Evolutionary conservation across 768 basidiomycete genomes (phyloP), one percentile per base, ranked within the genome.

Genomic region (Xerocomellus dryophilus): DNA sequence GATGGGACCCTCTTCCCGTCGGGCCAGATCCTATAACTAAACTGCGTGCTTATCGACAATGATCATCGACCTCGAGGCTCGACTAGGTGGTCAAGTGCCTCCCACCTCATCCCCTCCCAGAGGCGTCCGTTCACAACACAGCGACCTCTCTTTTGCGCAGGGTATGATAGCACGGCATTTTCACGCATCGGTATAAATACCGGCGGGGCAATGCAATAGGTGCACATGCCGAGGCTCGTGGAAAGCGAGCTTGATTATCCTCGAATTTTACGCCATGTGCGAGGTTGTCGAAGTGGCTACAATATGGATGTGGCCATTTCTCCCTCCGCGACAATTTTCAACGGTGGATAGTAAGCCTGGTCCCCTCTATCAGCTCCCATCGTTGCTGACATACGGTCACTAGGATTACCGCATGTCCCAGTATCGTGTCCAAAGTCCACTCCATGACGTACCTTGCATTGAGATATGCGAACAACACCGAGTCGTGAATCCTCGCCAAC

Each of bases 281-380:
- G 34, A 25, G 18, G 23, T 50, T 17, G 36, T 47, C 29, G 50
- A 58, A 29, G 39, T 55, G 57, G 50, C 47, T 50, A 41, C 50
- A 51, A 20, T 45, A 55, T 20, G 49, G 45, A 41, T 54, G 45
- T 23, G 49, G 46, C 31, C 53, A 51, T 41, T 51, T 52, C 25
- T 39, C 39, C 7, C 36, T 34, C 29, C 31, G 50, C 17, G 42
- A 31, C 7, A 17, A 43, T 29, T 53, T 54, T 34, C 43, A 52
- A 11, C 41, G 52, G 53, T 59, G 49, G 58, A 45, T 54, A 12
- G 59, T 58, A 40, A 50, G 62, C 48, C 10, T 25, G 12, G 6
- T 7, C 29, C 12, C 36, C 17, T n/a, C 8, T 32, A 11, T 17
- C 38, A 14, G 9, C 25, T 20, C 12, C 15, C 7, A 2, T 21